A percentile compares a stretch with the other conserved stretches of the same genome.
Conservation (phyloP, 2,329 filamentous ascomycete genomes). For the Xylariaceae sp. region DNA sequence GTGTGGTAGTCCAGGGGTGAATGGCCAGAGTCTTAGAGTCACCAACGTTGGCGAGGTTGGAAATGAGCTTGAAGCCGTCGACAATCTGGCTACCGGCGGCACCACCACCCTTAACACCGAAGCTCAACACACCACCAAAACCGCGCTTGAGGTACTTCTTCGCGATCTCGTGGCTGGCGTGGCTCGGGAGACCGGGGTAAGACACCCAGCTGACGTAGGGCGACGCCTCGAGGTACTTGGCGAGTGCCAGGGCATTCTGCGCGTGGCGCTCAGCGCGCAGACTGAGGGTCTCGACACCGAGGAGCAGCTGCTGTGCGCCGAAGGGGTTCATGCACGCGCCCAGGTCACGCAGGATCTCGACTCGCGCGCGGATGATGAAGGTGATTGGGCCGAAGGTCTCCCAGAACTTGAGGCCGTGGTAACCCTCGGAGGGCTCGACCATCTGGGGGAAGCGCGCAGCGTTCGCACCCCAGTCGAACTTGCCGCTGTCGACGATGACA, state of each 20-base stretch:
- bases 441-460: constrained; percentile 86
- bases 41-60: constrained; percentile 92
- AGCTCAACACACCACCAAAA: constrained; percentile 85
- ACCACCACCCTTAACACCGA: constrained; percentile 86
- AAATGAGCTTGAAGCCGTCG: constrained; percentile 90
- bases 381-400: constrained; percentile 81
- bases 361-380: constrained; percentile 78
- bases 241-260: constrained; percentile 73
- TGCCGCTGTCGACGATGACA: constrained; percentile 79
- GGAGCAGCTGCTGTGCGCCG: constrained; percentile 82
- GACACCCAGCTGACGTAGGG: constrained; percentile 87
- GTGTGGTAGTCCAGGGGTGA: constrained; percentile 91
- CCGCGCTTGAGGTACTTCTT: constrained; percentile 83
- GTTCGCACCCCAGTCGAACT: constrained; percentile 89
- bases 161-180: constrained; percentile 71
- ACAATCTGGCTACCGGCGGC: constrained; percentile 82
- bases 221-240: constrained; percentile 77
- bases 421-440: constrained; percentile 79
- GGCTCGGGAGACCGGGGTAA: constrained; percentile 81
- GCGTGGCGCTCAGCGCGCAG: constrained; percentile 83
- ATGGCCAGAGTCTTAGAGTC: constrained; percentile 94
- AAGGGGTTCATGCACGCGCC: constrained; percentile 83
- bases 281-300: constrained; percentile 86
- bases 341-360: constrained; percentile 85
- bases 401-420: constrained; percentile 92